These are phyloP conservation scores for Trypanosoma avium DNA, from an alignment of 208 protist species.

Conservation along the genomic window DNA sequence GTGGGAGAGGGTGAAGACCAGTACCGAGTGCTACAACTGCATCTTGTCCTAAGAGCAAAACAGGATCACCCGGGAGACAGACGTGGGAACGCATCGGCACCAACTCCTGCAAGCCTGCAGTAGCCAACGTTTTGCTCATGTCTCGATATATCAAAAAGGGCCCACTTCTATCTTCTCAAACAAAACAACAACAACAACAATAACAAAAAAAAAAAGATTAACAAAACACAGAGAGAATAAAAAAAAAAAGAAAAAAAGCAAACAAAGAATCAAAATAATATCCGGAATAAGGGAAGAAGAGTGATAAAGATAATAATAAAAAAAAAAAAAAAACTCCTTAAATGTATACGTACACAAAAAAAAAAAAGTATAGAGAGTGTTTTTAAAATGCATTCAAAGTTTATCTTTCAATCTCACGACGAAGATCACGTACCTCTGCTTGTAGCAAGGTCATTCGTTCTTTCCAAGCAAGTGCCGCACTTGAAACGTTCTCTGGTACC, in stretches of 20 bases:
- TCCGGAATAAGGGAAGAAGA: constrained; percentile 1
- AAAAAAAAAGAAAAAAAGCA: constrained; percentile 13
- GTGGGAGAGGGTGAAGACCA: constrained; percentile 46
- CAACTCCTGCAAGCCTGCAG: constrained; percentile 42
- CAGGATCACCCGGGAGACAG: constrained; percentile 82
- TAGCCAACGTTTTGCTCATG: no score
- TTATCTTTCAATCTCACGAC: constrained; percentile 34
- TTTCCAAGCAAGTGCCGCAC: constrained; percentile 31
- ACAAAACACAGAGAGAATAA: constrained; percentile 4
- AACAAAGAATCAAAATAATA: neutral
- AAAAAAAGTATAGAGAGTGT: neutral
- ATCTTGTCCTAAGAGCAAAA: constrained; percentile 38
- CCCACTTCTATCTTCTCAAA: no score
- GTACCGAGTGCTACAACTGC: constrained; percentile 67
- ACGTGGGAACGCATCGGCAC: constrained; percentile 57
- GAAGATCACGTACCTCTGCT: constrained; percentile 50
- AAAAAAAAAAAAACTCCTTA: neutral
- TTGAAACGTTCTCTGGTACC: neutral
- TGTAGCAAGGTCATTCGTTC: constrained; percentile 49
- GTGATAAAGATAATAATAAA: neutral
- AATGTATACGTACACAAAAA: neutral
- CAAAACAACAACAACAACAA: no score
- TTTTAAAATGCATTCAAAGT: neutral
- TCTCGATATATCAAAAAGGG: no score
- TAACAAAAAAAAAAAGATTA: constrained; percentile 21